These are phyloP conservation scores for Xerocomus brunneocitrinus DNA, from an alignment of 768 basidiomycete species.

Conservation along the genomic window DNA sequence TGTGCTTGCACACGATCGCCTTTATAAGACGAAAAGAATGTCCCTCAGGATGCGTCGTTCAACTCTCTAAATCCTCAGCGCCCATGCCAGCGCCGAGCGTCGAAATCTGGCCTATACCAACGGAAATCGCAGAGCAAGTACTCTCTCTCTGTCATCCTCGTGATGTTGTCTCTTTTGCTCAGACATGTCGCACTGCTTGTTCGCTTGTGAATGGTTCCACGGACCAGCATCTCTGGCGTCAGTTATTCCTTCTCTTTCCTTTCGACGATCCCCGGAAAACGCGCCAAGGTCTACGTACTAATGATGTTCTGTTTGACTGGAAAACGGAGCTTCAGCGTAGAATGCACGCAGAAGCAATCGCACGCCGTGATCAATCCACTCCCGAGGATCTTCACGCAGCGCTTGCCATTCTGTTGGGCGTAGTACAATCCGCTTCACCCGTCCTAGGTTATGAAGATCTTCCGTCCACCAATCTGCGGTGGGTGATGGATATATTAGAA, in stretches of 20 bases:
- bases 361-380: slow-evolving; percentile 14
- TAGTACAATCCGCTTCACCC: slow-evolving; percentile 36
- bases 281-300: slow-evolving; percentile 7
- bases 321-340: slow-evolving; percentile 36
- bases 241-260: slow-evolving; percentile 50
- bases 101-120: slow-evolving; percentile 21
- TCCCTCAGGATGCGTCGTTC: neutral
- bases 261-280: slow-evolving; percentile 63
- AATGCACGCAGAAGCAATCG: slow-evolving; percentile 38
- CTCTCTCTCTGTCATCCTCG: slow-evolving; percentile 40
- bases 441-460: slow-evolving; percentile 18
- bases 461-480: slow-evolving; percentile 40
- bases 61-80: neutral
- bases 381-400: slow-evolving; percentile 29
- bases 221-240: slow-evolving; percentile 66
- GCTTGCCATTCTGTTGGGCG: slow-evolving; percentile 39
- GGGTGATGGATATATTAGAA: slow-evolving; percentile 40
- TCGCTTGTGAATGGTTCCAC: slow-evolving; percentile 44
- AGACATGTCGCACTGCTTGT: slow-evolving; percentile 47
- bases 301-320: slow-evolving; percentile 29
- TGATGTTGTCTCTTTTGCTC: slow-evolving; percentile 59
- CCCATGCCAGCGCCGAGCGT: neutral
- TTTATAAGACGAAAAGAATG: neutral
- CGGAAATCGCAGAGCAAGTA: slow-evolving; percentile 55
- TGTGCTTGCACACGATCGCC: neutral